These are phyloP conservation scores for Parmales sp. DNA, from an alignment of 108 stramenopile species.

Conservation along the genomic window DNA sequence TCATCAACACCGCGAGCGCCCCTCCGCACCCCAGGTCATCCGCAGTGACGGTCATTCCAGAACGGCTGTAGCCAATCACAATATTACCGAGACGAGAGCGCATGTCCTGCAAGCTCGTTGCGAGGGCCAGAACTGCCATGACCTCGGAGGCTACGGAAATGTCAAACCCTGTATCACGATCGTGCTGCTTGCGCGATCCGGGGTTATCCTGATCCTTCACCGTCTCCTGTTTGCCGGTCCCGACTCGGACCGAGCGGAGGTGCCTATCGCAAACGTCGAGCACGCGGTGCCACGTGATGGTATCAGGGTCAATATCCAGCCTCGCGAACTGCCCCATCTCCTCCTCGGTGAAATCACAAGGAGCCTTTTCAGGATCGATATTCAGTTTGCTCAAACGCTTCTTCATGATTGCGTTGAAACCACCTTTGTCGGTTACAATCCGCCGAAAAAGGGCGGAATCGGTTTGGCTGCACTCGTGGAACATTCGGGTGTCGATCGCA, in stretches of 20 bases:
- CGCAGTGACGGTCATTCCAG: constrained; percentile 59
- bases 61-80: constrained; percentile 78
- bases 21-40: constrained; percentile 96
- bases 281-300: constrained; percentile 95
- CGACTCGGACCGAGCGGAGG: constrained; percentile 69
- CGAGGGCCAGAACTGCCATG: constrained; percentile 93
- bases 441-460: constrained; percentile 84
- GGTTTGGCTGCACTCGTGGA: constrained; percentile 82
- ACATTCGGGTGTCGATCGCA: constrained; percentile 93
- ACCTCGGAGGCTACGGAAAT: constrained; percentile 97
- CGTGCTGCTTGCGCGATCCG: constrained; percentile 46
- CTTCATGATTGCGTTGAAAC: constrained; percentile 66
- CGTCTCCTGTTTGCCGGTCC: constrained; percentile 72
- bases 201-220: constrained; percentile 44
- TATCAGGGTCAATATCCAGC: constrained; percentile 83
- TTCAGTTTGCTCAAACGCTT: constrained; percentile 75
- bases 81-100: constrained; percentile 83
- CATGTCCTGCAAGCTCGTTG: constrained; percentile 76
- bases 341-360: constrained; percentile 70
- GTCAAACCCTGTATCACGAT: constrained; percentile 86
- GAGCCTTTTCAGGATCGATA: constrained; percentile 61
- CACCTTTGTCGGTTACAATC: constrained; percentile 49
- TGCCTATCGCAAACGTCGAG: constrained; percentile 95
- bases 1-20: constrained; percentile 92
- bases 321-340: constrained; percentile 70